These are phyloP conservation scores for Trametes sanguinea DNA, from an alignment of 768 basidiomycete species.

Conservation along the genomic window DNA sequence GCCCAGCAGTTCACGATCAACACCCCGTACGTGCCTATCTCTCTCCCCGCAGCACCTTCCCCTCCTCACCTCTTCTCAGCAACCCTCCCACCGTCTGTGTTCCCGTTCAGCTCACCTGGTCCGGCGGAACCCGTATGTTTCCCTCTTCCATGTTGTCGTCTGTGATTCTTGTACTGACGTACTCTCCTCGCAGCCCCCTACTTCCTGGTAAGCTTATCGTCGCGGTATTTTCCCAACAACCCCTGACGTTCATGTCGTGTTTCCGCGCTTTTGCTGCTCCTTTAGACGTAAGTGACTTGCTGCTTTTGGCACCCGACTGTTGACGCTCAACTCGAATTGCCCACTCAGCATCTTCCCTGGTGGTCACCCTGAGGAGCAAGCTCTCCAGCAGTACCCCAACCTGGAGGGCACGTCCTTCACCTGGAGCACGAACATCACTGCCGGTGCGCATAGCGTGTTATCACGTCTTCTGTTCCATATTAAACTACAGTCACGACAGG, in stretches of 20 bases:
- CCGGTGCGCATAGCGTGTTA: conserved; percentile 38
- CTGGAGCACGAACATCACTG: conserved; percentile 55
- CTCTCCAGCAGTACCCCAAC: conserved; percentile 50
- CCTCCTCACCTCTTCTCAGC: conserved; percentile 34
- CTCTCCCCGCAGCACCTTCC: conserved; percentile 12
- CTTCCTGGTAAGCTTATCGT: conserved; percentile 54
- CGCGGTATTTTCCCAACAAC: neutral
- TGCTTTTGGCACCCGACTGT: neutral
- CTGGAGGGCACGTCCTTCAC: conserved; percentile 44
- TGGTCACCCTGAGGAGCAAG: conserved; percentile 41
- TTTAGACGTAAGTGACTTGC: conserved; percentile 36
- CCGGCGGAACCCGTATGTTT: conserved; percentile 56
- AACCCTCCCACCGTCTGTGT: conserved; percentile 51
- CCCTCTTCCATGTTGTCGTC: neutral
- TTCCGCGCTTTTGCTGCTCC: neutral
- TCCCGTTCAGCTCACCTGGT: conserved; percentile 53
- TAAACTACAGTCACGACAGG: conserved; percentile 34
- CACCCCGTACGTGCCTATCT: conserved; percentile 62
- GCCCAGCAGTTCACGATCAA: conserved; percentile 54
- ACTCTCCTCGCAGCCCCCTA: conserved; percentile 50
- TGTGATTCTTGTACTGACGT: conserved; percentile 11
- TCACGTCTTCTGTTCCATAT: no score
- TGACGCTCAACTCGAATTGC: no score
- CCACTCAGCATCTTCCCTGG: conserved; percentile 56
- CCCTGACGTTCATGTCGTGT: neutral